A percentile compares a stretch with the other conserved stretches of the same genome.
phyloP scores from a whole-genome alignment of 768 basidiomycete species.

The Atractiella rhizophila region DNA sequence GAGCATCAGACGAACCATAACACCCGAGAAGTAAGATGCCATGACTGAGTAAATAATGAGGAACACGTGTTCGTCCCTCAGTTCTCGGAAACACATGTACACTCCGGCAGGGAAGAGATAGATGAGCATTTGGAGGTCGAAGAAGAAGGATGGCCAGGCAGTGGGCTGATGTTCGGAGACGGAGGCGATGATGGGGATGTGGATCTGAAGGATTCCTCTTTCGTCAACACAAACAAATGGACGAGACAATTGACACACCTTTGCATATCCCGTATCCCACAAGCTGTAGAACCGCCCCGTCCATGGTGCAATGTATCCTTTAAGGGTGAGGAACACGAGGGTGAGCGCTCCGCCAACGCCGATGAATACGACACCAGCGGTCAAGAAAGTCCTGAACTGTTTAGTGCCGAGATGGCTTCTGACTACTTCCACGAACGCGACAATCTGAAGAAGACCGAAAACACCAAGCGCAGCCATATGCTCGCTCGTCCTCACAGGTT shows the following conservation, averaged over 20 bases:
- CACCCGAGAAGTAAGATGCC: constrained; percentile 93
- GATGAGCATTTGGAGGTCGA: constrained; percentile 93
- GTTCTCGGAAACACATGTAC: constrained; percentile 68
- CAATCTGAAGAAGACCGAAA: constrained; percentile 84
- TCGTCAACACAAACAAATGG: constrained; percentile 38
- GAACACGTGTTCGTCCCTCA: constrained; percentile 91
- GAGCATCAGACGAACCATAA: constrained; percentile 98
- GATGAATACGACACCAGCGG: constrained; percentile 37
- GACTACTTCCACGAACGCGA: constrained; percentile 74
- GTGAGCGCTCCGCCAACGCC: constrained; percentile 47
- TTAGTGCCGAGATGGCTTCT: constrained; percentile 68
- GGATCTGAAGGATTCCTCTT: constrained; percentile 14
- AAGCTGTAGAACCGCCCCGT: constrained; percentile 98
- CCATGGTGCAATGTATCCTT: constrained; percentile 93
- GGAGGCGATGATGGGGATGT: constrained; percentile 44
- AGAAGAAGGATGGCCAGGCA: constrained; percentile 98
- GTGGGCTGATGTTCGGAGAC: constrained; percentile 99
- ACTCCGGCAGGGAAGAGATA: constrained; percentile 96
- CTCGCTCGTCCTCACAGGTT: constrained; percentile 88
- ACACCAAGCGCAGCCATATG: constrained; percentile 97
- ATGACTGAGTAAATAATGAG: constrained; percentile 93
- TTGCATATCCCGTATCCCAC: constrained; percentile 97
- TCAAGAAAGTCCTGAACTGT: constrained; percentile 66
- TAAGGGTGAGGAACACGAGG: constrained; percentile 60
- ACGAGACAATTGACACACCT: too few relatives aligned